Evolutionary conservation across 768 basidiomycete species (phyloP), one percentile per base, ranked within the genome.

Genomic region (Coprinopsis sp.): DNA sequence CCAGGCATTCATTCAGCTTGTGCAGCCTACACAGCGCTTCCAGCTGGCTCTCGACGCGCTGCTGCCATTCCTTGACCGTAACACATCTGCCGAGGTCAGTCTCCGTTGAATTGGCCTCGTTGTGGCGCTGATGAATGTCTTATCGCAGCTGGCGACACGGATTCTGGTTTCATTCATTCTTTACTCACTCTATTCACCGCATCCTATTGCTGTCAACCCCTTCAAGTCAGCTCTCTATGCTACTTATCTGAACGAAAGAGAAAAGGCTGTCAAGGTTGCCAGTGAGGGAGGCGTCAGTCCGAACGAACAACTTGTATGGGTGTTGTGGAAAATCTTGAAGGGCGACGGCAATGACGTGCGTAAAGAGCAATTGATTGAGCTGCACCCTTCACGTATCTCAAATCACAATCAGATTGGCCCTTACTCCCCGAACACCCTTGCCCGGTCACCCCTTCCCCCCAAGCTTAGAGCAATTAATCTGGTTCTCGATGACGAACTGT

Each of bases 21-120:
- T 89, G 18, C 84, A 84, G 61, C 81, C 82, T 18, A 80, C 77
- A 41, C 76, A 83, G 66, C 79, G 86, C 52, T 90, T 90, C 66
- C 86, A 88, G 72, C 77, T 89, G 64, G 87, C 87, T 58, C 77
- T 90, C 55, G 87, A 90, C 70, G 83, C 81, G 69, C 68, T 90
- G 60, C 70, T 90, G 63, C 87, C 87, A 12, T 68, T 86, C 56
- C 75, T 89, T 56, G 83, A 78, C 58, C 64, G 69, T 10, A 72
- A 57, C 62, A 68, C 68, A 51, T 63, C 71, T 46, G 69, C 69
- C 50, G 79, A 85, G 68, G 83, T 86, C 41, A 59, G 77, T 55
- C 44, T 29, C 19, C 4, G 22, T 42, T 56, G 51, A 53, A 45
- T 45, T 41, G 45, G 27, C 29, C 19, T 16, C 30, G n/a, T 29